These are phyloP conservation scores for Haematococcus sp. DNA, from an alignment of 139 green algal species.

Conservation along the genomic window DNA sequence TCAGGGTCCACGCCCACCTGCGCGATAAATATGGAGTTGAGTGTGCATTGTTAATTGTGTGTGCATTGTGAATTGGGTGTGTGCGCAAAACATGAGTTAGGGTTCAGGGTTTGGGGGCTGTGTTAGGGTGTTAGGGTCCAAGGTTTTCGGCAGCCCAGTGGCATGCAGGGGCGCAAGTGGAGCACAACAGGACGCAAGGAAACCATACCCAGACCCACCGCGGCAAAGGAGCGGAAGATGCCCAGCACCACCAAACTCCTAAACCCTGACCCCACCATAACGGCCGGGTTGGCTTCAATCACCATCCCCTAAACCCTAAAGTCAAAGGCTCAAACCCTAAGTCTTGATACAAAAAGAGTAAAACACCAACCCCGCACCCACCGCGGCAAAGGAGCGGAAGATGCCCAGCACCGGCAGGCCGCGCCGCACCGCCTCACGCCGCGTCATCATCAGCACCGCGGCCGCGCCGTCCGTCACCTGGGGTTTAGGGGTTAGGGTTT, in stretches of 20 bases:
- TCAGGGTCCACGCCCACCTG: slow-evolving; percentile 75
- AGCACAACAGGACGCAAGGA: neutral
- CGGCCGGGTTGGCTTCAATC: too few species aligned
- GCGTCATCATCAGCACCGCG: slow-evolving; percentile 91
- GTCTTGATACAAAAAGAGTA: too few species aligned
- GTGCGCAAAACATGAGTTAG: too few species aligned
- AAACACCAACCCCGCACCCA: too few species aligned
- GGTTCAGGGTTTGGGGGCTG: too few species aligned
- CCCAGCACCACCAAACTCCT: slow-evolving; percentile 92
- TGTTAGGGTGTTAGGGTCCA: too few species aligned
- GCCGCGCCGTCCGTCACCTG: slow-evolving; percentile 95
- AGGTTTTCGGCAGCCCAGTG: neutral
- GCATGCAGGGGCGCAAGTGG: neutral
- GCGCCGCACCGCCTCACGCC: slow-evolving; percentile 76
- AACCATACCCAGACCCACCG: slow-evolving; percentile 1
- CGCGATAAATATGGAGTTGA: too few species aligned
- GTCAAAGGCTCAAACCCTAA: too few species aligned
- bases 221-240: slow-evolving; percentile 59
- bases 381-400: slow-evolving; percentile 51
- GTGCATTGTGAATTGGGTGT: too few species aligned
- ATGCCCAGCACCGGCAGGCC: slow-evolving; percentile 88
- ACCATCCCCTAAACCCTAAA: too few species aligned
- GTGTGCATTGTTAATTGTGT: too few species aligned
- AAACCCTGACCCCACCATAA: too few species aligned
- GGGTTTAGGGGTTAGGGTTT: neutral